Evolutionary conservation across 331 rosid genomes (phyloP).

Genomic region (Acacia concinna): DNA sequence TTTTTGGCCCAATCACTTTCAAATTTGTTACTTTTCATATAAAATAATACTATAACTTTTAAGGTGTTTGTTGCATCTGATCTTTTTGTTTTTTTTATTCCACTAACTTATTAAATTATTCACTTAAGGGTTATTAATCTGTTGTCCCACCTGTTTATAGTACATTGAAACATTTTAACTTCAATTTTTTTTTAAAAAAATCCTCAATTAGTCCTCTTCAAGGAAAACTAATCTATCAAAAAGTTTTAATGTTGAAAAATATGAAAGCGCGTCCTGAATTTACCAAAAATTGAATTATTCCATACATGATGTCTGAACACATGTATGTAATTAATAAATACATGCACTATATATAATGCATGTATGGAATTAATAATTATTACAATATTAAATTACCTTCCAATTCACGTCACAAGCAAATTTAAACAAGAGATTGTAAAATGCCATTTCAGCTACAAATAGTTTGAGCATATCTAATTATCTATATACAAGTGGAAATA

Average conservation of each 20-base stretch:
- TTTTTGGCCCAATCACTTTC: too few relatives aligned
- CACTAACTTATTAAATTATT: slow-evolving; percentile 21
- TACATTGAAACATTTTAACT: not conserved
- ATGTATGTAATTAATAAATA: not conserved
- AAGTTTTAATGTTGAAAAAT: not conserved
- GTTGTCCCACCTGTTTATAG: too few relatives aligned
- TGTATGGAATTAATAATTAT: not conserved
- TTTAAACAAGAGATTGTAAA: slow-evolving; percentile 24
- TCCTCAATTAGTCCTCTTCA: not conserved
- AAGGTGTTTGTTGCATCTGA: not conserved
- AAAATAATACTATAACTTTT: not conserved
- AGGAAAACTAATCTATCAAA: not conserved
- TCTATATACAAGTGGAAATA: slow-evolving; percentile 30
- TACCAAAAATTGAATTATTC: not conserved
- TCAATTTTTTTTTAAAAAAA: too few relatives aligned
- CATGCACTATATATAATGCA: not conserved
- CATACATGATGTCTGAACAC: not conserved
- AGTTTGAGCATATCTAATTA: slow-evolving; percentile 13
- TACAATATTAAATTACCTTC: slow-evolving; percentile 8
- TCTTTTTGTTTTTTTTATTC: not conserved
- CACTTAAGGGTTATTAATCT: not conserved
- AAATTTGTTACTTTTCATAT: not conserved
- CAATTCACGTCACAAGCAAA: slow-evolving; percentile 26
- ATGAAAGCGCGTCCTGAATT: not conserved
- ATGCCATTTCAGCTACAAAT: slow-evolving; percentile 37